Evolutionary conservation across 352 stramenopile species (phyloP).

Genomic region (Phytophthora sojae): DNA sequence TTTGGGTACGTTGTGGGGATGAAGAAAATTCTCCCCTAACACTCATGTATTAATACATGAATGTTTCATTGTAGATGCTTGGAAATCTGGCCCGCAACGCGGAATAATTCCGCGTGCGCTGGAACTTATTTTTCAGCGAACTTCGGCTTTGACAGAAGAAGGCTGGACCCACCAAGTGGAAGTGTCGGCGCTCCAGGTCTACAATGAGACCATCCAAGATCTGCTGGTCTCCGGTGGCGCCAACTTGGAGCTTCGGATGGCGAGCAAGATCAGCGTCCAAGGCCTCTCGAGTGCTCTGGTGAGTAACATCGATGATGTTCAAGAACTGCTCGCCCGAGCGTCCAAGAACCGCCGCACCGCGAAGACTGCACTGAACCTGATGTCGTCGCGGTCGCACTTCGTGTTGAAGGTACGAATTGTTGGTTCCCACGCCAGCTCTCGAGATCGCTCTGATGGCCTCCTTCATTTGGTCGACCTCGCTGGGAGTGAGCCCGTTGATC

Average conservation of each 20-base stretch:
- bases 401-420: not conserved
- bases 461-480: not conserved
- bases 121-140: not conserved
- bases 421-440: not conserved
- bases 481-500: not conserved
- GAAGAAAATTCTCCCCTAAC: too few relatives aligned
- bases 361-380: not conserved
- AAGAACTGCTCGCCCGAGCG: not conserved
- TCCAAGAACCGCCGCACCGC: not conserved
- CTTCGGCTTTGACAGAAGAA: not conserved
- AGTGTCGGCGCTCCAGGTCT: not conserved
- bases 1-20: too few relatives aligned
- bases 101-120: not conserved
- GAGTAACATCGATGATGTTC: not conserved
- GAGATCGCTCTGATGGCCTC: not conserved
- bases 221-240: not conserved
- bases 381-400: not conserved
- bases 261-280: not conserved
- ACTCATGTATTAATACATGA: too few relatives aligned
- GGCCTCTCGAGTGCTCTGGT: not conserved
- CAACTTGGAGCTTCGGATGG: not conserved
- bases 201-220: not conserved
- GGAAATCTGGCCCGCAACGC: not conserved
- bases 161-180: not conserved
- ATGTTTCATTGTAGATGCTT: not conserved